Evolutionary conservation across 257 asterid species (phyloP), one percentile per base, ranked within the genome.

Genomic region (Salvia miltiorrhiza): DNA sequence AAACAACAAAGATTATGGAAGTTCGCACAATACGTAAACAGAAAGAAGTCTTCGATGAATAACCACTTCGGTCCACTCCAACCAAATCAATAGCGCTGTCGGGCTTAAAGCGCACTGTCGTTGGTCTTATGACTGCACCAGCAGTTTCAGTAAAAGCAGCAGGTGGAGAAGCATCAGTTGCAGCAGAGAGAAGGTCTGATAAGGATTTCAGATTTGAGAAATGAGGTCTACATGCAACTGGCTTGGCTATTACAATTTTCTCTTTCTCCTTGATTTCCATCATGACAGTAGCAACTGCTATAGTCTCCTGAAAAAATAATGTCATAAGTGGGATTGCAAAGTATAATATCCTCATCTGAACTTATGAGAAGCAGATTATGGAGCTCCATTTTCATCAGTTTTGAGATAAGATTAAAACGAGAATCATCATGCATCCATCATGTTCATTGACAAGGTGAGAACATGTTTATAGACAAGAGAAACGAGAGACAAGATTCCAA

Each of bases 141-240:
- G 79, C 78, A 37, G 75, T 44, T 58, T 78, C 83, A n/a, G 88
- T 54, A 55, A 57, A 50, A 21, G 71, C 28, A 24, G 76, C 74
- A 9, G 74, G 72, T 24, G 86, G 67, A 61, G 98, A 76, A 63
- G 83, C 67, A 43, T 63, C 71, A n/a, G 73, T 74, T n/a, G 85
- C 86, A 74, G 78, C 74, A 16, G 84, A 50, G 40, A 85, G 76
- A 66, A 85, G 77, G 81, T 76, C 82, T 0, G 96, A 75, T 64
- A 87, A 78, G 55, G 93, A 76, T 48, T 65, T 84, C 65, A 71
- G 73, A 76, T 73, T 63, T 70, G 92, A 82, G 66, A 80, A 66
- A 45, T 53, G 55, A 5, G 95, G 98, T 74, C 93, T 85, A 73
- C 92, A 78, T 10, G 98, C 93, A 33, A 93, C 87, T n/a, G 98